Base-by-base conservation (phyloP, 345 rosid species). In the Reutealis trisperma region DNA sequence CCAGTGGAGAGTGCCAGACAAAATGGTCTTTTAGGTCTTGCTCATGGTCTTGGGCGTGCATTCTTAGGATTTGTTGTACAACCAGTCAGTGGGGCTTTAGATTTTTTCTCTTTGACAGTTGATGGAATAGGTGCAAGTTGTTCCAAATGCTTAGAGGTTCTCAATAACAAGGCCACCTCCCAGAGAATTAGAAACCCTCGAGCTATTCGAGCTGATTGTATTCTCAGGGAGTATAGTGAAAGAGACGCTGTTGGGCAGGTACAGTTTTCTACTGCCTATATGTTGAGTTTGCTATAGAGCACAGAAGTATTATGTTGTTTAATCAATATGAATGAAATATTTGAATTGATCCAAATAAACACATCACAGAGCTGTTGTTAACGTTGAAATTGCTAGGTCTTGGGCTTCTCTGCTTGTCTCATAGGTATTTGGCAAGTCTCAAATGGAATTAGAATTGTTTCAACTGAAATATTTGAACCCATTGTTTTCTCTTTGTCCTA, bases 161-260 rank as follows among this genome's bases (percentile, higher is more conserved):
- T 96, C 75, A 91, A 72, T 84, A 85, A 84, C 80, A 92, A 88
- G 77, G 84, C 90, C 65, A 78, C 87, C 76, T 73, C 81, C 59
- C 92, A 96, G 71, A 90, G 97, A 78, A 85, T 91, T 79, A 91
- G 99, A 88, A 89, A 93, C 76, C 99, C 99, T 27, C 90, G 99
- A 77, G 96, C 94, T 77, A 90, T 89, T 80, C 91, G 77, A 79
- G 87, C 89, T 16, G 94, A 96, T 85, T 85, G 97, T 79, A 73
- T 96, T 63, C 88, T 96, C 67, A 84, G 93, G 74, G 93, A 93
- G 75, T 93, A 93, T 82, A 83, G 86, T 83, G 98, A 93, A 76
- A 88, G 81, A 88, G 99, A 93, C 82, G 99, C 99, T 75, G 72
- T 88, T 58, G 99, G 99, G 57, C 98, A 96, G 97, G 99, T 92